Base-by-base conservation (phyloP, 2,329 filamentous ascomycete genomes). In the Xenoacremonium recifei region DNA sequence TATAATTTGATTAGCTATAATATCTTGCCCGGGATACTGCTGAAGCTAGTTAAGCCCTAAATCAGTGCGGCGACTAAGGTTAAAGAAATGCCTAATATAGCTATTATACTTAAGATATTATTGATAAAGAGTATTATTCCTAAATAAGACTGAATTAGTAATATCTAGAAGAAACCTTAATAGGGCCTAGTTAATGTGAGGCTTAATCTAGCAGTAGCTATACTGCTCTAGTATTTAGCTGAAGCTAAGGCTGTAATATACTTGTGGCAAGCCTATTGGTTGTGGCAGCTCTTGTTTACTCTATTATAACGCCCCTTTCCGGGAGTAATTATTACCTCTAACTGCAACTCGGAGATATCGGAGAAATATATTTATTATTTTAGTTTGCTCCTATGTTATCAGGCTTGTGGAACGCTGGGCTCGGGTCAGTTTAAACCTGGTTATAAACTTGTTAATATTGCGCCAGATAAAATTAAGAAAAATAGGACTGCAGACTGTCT, bases 331-430 rank as follows among this genome's bases (percentile, higher is more conserved):
- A 40, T 40, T 6, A 20, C 37, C 37, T 9, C 42, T n/a, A 4
- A 23, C 23, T 37, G 37, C 33, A 21, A 44, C 42, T 29, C 27
- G 27, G 2, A 44, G 42, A 40, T n/a, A 44, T 18, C n/a, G 16
- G n/a, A 44, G 37, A 44, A 40, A 44, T 5, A 44, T 44, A 3
- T 44, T 37, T n/a, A 44, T 44, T 15, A 44, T 44, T 12, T 44
- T 44, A 2, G 37, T 44, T 4, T 39, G 19, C 12, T 39, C 42
- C 37, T 18, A 44, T 40, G 33, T 44, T 16, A 18, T 40, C 21
- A 27, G 20, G 3, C 25, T 37, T 0, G n/a, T 0, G n/a, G 37
- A 44, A 16, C 33, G 19, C 25, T 33, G 21, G 15, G 37, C 37
- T 37, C n/a, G 27, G 15, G 23, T 11, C 18, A 44, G 21, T 5